Evolutionary conservation across 2,329 filamentous ascomycete species (phyloP), one percentile per base, ranked within the genome.

Genomic region (Fusarium sp.): DNA sequence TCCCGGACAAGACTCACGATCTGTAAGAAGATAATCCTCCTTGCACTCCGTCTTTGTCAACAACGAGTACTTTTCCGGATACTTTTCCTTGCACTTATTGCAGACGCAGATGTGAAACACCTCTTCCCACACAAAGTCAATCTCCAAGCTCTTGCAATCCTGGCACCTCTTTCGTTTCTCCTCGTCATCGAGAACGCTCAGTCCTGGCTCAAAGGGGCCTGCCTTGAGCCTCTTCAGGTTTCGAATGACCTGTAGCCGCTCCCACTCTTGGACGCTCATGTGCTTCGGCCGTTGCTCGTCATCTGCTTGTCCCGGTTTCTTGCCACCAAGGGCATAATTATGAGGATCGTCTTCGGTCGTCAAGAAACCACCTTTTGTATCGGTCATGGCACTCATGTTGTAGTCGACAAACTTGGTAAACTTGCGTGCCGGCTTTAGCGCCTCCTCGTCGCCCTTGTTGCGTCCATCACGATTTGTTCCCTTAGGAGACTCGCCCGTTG

Each of bases 361-460:
- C 74, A 99, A 84, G 83, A 99, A 99, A 1, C 96, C 96, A 71
- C 96, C 96, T 80, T 98, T 98, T 1, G 96, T 98, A 82, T 99
- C 96, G 8, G 93, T 97, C 95, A 99, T 98, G 84, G 96, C 93
- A 80, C 93, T 96, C 84, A 99, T 96, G 82, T 99, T 96, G 84
- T 98, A 98, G 80, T 99, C 96, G 79, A 99, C 95, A 81, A 93
- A 98, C 82, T 96, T 96, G 70, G 93, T 91, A 76, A 98, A 98
- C 79, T 97, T 98, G 79, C 92, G 90, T 56, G 94, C 94, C 1
- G 96, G 93, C 64, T 91, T 91, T 59, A 97, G 91, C 50, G 82
- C 69, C 81, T 79, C 85, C 18, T 86, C 85, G 73, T 88, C 84
- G 77, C 80, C 81, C 76, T 79, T 81, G 74, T 83, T 84, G 58